Base-by-base conservation (phyloP, 148 eudicot species). In the Rhododendron mucronatum region DNA sequence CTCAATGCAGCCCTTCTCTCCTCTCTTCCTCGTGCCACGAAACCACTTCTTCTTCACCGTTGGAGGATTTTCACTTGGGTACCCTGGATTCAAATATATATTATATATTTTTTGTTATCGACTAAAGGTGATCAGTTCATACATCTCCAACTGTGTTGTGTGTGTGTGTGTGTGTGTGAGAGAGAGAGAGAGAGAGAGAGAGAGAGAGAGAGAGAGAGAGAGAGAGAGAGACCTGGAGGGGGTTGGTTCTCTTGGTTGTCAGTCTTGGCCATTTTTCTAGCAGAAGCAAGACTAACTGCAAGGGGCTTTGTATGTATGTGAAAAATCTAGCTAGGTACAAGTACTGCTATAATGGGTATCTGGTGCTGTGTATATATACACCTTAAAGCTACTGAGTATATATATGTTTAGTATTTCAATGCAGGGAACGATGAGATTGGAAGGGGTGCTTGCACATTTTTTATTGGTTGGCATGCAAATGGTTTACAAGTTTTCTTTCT, bases 1-100 rank as follows among this genome's bases (percentile, higher is more conserved):
- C 91, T 93, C 96, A 75, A 93, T 74, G 91, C 91, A 93, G 57
- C 98, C 96, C 84, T 90, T 93, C 0, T 95, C 96, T 45, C 96
- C 37, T 35, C 37, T 35, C 37, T 35, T 35, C 37, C 1, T 35
- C 2, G 37, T 35, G 53, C 45, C 1, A 14, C 83, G 75, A 45
- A 90, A 81, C 84, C 87, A 89, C 86, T 84, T 88, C 88, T 67
- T 88, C 69, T 78, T 87, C 75, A 79, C 88, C 26, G 78, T 15
- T 63, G 89, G 89, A 21, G 96, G 85, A 47, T 81, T 87, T 37
- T 86, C 86, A 59, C 91, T 89, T 82, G 98, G 98, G 5, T 95
- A 95, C 4, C 95, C 97, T 92, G 73, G 7, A 82, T 51, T 53
- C 65, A 87, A 47, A 2, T 63, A 5, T 41, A 5, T 41, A 0